Evolutionary conservation across 1,284 basidiomycete species (phyloP).

Genomic region (Vanrija sp.): DNA sequence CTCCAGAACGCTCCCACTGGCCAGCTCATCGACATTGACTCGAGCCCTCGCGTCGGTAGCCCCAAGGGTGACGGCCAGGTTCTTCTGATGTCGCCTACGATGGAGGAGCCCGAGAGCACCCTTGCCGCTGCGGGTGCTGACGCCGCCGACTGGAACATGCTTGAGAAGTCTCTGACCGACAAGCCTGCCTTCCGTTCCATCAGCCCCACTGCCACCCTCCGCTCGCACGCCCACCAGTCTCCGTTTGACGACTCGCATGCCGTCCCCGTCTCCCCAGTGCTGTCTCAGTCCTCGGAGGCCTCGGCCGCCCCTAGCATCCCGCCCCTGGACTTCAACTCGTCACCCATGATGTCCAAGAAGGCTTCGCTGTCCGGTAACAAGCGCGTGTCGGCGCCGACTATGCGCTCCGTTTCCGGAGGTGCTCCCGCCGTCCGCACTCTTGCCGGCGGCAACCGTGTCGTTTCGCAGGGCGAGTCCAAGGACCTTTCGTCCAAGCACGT

Average conservation of each 20-base stretch:
- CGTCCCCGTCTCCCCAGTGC: neutral
- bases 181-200: conserved; percentile 44
- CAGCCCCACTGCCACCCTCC: conserved; percentile 37
- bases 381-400: too few relatives aligned
- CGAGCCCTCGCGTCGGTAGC: conserved; percentile 15
- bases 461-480: too few relatives aligned
- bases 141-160: conserved; percentile 36
- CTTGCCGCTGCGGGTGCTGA: conserved; percentile 14
- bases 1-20: conserved; percentile 1
- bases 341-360: neutral
- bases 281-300: neutral
- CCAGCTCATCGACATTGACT: conserved; percentile 20
- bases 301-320: conserved; percentile 2
- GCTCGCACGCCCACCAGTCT: conserved; percentile 29
- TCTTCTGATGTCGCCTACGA: conserved; percentile 6
- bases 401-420: too few relatives aligned
- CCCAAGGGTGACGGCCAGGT: conserved; percentile 17
- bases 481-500: too few relatives aligned
- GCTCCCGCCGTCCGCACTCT: too few relatives aligned
- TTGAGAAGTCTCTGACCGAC: conserved; percentile 28
- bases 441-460: too few relatives aligned
- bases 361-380: too few relatives aligned
- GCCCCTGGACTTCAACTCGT: conserved; percentile 7
- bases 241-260: neutral
- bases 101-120: neutral